Conservation (phyloP, 331 rosid genomes). For the Malus hybrid region DNA sequence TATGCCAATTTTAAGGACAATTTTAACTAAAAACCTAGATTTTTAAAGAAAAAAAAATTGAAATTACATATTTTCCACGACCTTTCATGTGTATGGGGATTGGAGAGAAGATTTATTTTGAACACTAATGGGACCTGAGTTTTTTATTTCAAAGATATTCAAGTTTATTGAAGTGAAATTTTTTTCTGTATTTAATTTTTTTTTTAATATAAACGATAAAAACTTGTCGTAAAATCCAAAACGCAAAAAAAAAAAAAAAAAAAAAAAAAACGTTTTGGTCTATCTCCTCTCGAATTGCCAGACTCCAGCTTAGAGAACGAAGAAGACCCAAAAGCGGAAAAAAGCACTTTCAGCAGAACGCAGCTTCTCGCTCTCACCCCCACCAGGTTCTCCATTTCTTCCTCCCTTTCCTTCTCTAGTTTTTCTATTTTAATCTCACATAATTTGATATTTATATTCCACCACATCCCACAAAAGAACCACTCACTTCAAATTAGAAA, state of each 20-base stretch:
- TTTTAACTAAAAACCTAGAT: too few species aligned
- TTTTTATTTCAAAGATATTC: too few species aligned
- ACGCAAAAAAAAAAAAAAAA: too few species aligned
- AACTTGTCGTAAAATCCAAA: not conserved
- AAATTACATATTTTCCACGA: too few species aligned
- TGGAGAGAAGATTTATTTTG: too few species aligned
- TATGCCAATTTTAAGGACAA: too few species aligned
- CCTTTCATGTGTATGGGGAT: too few species aligned
- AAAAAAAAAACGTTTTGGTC: slow-evolving; percentile 14
- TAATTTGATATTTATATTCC: not conserved
- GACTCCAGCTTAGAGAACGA: slow-evolving; percentile 16
- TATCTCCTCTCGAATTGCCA: slow-evolving; percentile 31
- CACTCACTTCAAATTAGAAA: not conserved
- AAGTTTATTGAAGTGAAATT: too few species aligned
- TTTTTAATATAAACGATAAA: too few species aligned
- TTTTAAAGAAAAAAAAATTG: too few species aligned
- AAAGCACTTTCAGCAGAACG: slow-evolving; percentile 6
- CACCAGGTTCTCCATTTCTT: slow-evolving; percentile 14
- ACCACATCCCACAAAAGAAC: not conserved
- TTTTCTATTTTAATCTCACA: not conserved
- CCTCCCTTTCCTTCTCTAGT: not conserved
- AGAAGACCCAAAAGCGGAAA: slow-evolving; percentile 1
- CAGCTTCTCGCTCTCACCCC: slow-evolving; percentile 1
- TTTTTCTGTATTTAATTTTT: too few species aligned
- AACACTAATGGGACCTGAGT: too few species aligned